Evolutionary conservation across 2,329 filamentous ascomycete species (phyloP).

Genomic region (Fusarium piperis): DNA sequence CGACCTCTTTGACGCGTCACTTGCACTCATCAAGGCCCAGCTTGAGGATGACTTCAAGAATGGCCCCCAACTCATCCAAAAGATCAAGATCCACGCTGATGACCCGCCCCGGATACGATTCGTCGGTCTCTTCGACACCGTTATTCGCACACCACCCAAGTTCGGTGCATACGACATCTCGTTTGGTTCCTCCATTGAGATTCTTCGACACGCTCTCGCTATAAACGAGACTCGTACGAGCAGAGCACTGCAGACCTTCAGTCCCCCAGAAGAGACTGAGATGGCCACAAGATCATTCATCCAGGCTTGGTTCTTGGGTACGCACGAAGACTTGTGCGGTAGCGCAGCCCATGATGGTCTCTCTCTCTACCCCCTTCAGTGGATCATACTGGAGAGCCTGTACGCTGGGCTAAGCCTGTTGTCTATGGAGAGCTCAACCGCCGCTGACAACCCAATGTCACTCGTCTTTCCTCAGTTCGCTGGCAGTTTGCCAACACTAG

Average conservation of each 20-base stretch:
- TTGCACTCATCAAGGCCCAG: slow-evolving; percentile 34
- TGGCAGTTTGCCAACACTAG: slow-evolving; percentile 30
- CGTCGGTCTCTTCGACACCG: slow-evolving; percentile 37
- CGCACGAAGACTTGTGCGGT: slow-evolving; percentile 35
- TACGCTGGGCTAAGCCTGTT: slow-evolving; percentile 19
- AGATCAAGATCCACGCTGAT: slow-evolving; percentile 14
- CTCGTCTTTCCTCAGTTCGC: slow-evolving; percentile 39
- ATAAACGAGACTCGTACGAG: slow-evolving; percentile 34
- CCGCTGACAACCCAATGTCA: slow-evolving; percentile 15
- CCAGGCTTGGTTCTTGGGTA: slow-evolving; percentile 40
- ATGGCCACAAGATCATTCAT: slow-evolving; percentile 22
- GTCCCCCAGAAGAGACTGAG: slow-evolving; percentile 10
- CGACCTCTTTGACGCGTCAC: slow-evolving; percentile 29
- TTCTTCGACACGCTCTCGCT: slow-evolving; percentile 34
- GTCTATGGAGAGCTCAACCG: neutral
- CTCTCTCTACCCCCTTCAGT: slow-evolving; percentile 37
- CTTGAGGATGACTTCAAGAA: slow-evolving; percentile 31
- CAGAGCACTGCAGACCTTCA: slow-evolving; percentile 8
- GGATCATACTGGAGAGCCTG: slow-evolving; percentile 39
- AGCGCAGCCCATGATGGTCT: slow-evolving; percentile 33
- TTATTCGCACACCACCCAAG: slow-evolving; percentile 11
- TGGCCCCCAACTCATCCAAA: slow-evolving; percentile 22
- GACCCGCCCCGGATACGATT: slow-evolving; percentile 33
- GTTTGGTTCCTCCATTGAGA: slow-evolving; percentile 24
- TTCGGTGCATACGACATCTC: slow-evolving; percentile 28